phyloP scores from a whole-genome alignment of 2,329 filamentous ascomycete species.

The Stagonosporopsis rhizophila region DNA sequence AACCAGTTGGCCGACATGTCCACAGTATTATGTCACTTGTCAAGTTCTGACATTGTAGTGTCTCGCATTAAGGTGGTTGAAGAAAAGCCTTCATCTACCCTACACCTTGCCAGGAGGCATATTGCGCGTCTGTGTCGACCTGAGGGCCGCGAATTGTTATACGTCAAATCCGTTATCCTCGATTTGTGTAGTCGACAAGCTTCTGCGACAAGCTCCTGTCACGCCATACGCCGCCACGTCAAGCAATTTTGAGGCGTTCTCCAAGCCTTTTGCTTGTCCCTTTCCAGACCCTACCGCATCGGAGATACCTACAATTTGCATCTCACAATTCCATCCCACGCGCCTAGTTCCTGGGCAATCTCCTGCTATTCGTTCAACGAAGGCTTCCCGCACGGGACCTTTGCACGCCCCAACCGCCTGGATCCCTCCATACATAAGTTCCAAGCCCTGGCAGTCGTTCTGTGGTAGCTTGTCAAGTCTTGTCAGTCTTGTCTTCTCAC shows the following conservation, averaged over 20 bases:
- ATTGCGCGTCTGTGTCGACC: conserved; percentile 4
- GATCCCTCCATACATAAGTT: conserved; percentile 33
- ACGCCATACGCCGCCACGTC: conserved; percentile 37
- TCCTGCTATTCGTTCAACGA: conserved; percentile 13
- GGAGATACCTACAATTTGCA: conserved; percentile 5
- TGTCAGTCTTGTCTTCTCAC: conserved; percentile 22
- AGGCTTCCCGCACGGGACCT: conserved; percentile 18
- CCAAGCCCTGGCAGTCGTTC: conserved; percentile 32
- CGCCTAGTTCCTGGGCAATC: conserved; percentile 8
- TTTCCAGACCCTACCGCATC: conserved; percentile 15
- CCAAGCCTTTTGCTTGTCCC: conserved; percentile 26
- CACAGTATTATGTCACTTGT: conserved; percentile 36
- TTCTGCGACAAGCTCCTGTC: conserved; percentile 24
- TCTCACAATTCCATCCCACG: conserved; percentile 8
- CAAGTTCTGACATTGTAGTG: conserved; percentile 16
- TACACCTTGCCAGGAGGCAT: conserved; percentile 10
- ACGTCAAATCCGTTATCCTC: conserved; percentile 4
- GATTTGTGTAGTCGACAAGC: background rate
- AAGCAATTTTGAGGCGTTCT: conserved; percentile 33
- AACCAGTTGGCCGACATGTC: conserved; percentile 17
- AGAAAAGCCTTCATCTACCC: background rate
- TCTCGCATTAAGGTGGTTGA: conserved; percentile 12
- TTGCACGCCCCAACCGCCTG: conserved; percentile 20
- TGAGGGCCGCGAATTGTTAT: conserved; percentile 3
- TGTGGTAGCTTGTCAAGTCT: conserved; percentile 38